A percentile compares a stretch with the other conserved stretches of the same genome.
Conservation (phyloP, 2,329 filamentous ascomycete species). For the Epichloe hybrida region DNA sequence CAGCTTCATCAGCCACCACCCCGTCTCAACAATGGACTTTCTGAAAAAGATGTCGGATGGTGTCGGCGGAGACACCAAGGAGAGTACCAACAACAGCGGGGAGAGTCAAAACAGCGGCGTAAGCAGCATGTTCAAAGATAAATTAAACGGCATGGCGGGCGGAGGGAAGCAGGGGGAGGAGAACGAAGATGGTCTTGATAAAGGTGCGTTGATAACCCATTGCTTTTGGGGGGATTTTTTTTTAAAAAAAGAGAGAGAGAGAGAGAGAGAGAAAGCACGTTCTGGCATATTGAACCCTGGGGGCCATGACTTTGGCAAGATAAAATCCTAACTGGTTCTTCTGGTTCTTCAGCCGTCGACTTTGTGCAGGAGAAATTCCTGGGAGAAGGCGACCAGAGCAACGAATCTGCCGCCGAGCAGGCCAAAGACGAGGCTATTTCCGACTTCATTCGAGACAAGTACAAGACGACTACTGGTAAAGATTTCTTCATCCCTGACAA, state of each 20-base stretch:
- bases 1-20: too few relatives aligned
- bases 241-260: too few relatives aligned
- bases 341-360: slow-evolving; percentile 48
- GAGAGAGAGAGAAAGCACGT: too few relatives aligned
- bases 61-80: slow-evolving; percentile 12
- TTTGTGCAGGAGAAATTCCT: slow-evolving; percentile 64
- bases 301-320: neutral
- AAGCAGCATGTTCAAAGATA: slow-evolving; percentile 48
- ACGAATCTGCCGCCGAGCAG: slow-evolving; percentile 63
- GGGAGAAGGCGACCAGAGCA: slow-evolving; percentile 55
- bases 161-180: slow-evolving; percentile 64
- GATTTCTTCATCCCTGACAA: slow-evolving; percentile 63
- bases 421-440: slow-evolving; percentile 71
- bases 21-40: slow-evolving; percentile 32
- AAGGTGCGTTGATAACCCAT: slow-evolving; percentile 36
- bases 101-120: slow-evolving; percentile 20
- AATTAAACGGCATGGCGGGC: slow-evolving; percentile 57
- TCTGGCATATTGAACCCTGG: too few relatives aligned
- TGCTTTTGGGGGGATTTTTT: too few relatives aligned
- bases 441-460: slow-evolving; percentile 56
- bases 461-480: slow-evolving; percentile 54
- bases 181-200: slow-evolving; percentile 73
- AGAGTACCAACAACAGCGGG: slow-evolving; percentile 11
- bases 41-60: slow-evolving; percentile 36
- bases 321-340: neutral